Percentiles rank a stretch among this genome's conserved stretches.
Evolutionary conservation across 2,329 filamentous ascomycete species (phyloP).

Genomic region (Trichoderma harzianum): DNA sequence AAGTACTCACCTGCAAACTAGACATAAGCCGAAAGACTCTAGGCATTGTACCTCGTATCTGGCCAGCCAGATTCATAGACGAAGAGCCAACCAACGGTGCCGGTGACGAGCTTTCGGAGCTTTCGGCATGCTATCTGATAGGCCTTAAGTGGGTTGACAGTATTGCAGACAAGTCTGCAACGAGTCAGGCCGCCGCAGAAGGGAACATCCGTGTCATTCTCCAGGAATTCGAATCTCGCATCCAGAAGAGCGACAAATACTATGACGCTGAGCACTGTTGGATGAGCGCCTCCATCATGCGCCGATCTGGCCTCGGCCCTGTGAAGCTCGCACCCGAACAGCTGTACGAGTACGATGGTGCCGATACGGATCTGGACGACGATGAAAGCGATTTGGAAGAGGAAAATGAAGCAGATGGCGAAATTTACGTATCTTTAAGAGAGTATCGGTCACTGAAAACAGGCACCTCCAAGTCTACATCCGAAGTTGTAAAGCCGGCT

Average conservation of each 20-base stretch:
- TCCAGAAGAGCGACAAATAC: conserved; percentile 44
- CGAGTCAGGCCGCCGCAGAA: conserved; percentile 41
- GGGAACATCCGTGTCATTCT: conserved; percentile 44
- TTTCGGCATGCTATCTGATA: conserved; percentile 60
- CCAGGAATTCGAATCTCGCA: conserved; percentile 46
- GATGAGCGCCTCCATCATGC: conserved; percentile 43
- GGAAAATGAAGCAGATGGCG: conserved; percentile 31
- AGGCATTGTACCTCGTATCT: conserved; percentile 53
- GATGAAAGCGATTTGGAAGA: conserved; percentile 27
- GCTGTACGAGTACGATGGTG: conserved; percentile 42
- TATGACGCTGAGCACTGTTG: conserved; percentile 49
- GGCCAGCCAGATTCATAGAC: conserved; percentile 58
- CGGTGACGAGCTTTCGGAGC: conserved; percentile 40
- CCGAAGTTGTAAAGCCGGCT: conserved; percentile 26
- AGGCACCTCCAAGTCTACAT: neutral
- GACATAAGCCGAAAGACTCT: conserved; percentile 55
- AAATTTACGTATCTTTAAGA: conserved; percentile 24
- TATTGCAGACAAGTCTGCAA: conserved; percentile 30
- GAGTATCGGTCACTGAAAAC: neutral
- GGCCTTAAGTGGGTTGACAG: conserved; percentile 45
- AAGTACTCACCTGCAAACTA: conserved; percentile 25
- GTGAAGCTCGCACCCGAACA: conserved; percentile 45
- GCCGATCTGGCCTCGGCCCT: conserved; percentile 37
- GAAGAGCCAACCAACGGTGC: conserved; percentile 20
- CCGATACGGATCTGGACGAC: conserved; percentile 22